Evolutionary conservation across 2,329 filamentous ascomycete genomes (phyloP), one percentile per base, ranked within the genome.

Genomic region (Triangularia setosa): DNA sequence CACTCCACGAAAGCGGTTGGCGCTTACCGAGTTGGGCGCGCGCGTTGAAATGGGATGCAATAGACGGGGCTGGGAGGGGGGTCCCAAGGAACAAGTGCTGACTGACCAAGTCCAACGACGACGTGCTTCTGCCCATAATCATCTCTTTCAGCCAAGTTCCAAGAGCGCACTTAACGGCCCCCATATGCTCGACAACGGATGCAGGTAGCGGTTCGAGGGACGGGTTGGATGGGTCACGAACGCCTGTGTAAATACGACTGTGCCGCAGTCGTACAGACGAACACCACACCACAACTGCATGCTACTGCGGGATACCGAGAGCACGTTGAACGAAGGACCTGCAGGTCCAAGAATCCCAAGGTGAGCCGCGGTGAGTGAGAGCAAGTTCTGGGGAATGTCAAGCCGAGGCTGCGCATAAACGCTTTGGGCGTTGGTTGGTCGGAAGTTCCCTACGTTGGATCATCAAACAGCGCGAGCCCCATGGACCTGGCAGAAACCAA

Each of bases 241-340:
- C n/a, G 18, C 40, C 30, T 48, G 40, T 18, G 40, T 2, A 18
- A 48, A 48, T 55, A 27, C 56, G 33, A 27, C 64, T 55, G 60
- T 58, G 64, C 61, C 64, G 60, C 64, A 21, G 61, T 54, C n/a
- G 52, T 61, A 65, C 64, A 30, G 64, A 54, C 11, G 16, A 30
- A 30, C 54, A n/a, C n/a, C n/a, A n/a, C n/a, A 4, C 57, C 40
- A 48, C 40, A 40, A n/a, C 16, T 12, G 24, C 33, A 12, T 30
- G n/a, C 12, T 33, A 28, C 57, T 58, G 57, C 57, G 40, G 30
- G 30, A 24, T 58, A 40, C 56, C 56, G 56, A 25, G 30, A 48
- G 40, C 5, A 48, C 40, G 40, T 12, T 8, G 11, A 48, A 9
- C n/a, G n/a, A 21, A 48, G 40, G 40, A 48, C 40, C 40, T 48